phyloP scores from a whole-genome alignment of 1,284 basidiomycete genomes.

The Ustilago loliicola region DNA sequence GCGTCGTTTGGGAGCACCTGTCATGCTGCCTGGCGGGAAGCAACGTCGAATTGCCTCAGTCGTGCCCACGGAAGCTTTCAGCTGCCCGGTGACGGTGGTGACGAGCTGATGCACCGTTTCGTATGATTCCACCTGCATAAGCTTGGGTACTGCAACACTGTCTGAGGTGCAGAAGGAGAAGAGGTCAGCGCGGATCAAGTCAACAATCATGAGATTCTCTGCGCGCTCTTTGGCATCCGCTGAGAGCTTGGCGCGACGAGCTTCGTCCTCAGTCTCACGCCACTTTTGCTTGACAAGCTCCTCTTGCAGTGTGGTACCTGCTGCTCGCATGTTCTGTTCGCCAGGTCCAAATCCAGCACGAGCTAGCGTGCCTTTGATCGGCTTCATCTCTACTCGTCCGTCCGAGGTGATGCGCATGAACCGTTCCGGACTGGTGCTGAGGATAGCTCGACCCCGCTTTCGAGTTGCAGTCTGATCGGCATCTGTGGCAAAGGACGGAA shows the following conservation, averaged over 20 bases:
- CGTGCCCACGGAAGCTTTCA: conserved; percentile 72
- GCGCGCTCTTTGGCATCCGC: conserved; percentile 91
- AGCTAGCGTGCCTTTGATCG: conserved; percentile 85
- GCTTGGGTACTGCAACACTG: conserved; percentile 84
- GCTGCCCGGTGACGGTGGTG: conserved; percentile 80
- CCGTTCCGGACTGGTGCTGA: conserved; percentile 88
- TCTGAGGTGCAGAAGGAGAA: conserved; percentile 78
- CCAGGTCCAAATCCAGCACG: conserved; percentile 63
- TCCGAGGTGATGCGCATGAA: conserved; percentile 86
- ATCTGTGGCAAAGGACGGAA: conserved; percentile 74
- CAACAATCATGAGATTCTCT: conserved; percentile 98
- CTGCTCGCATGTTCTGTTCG: conserved; percentile 51
- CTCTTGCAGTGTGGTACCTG: conserved; percentile 17
- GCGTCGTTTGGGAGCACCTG: conserved; percentile 94
- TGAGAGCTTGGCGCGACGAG: conserved; percentile 74
- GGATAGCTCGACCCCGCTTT: conserved; percentile 74
- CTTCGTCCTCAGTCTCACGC: conserved; percentile 68
- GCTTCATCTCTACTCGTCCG: conserved; percentile 84
- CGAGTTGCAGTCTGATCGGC: not conserved
- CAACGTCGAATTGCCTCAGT: conserved; percentile 84
- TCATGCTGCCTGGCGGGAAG: conserved; percentile 85
- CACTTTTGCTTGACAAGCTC: conserved; percentile 47
- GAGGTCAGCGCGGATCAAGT: conserved; percentile 93
- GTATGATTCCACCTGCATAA: conserved; percentile 92
- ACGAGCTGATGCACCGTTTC: conserved; percentile 96